A percentile compares a stretch with the other conserved stretches of the same genome.
These are phyloP conservation scores for Eimeria brunetti DNA, from an alignment of 169 alveolate genomes.

Conservation along the genomic window DNA sequence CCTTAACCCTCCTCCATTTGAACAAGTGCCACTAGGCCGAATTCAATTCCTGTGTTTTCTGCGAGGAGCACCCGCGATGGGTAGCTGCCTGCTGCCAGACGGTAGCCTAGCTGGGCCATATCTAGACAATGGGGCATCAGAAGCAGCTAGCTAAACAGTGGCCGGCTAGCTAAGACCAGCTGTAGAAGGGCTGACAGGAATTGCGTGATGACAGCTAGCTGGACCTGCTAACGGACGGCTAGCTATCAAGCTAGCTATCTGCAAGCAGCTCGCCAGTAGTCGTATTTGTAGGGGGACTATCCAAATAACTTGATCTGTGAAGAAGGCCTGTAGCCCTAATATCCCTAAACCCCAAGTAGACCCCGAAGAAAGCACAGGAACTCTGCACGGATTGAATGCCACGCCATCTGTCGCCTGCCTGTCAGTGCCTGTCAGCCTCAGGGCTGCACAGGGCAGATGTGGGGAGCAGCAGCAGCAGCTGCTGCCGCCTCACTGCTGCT, in stretches of 20 bases:
- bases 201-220: background rate
- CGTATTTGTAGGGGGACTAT: background rate
- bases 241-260: background rate
- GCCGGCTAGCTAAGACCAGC: background rate
- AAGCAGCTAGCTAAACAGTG: background rate
- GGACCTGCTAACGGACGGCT: background rate
- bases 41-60: background rate
- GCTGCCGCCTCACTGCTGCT: constrained; percentile 44
- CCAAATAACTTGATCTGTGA: background rate
- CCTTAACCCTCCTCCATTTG: background rate
- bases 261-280: background rate
- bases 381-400: background rate
- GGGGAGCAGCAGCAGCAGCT: constrained; percentile 1
- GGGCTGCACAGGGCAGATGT: constrained; percentile 2
- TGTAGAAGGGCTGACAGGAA: background rate
- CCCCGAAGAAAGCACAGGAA: background rate
- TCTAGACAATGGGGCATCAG: background rate
- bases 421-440: constrained; percentile 2
- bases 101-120: background rate
- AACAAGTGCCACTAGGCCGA: background rate
- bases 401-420: background rate
- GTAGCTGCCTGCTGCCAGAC: background rate
- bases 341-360: background rate
- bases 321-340: background rate
- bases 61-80: background rate